Percentiles rank a stretch among this genome's conserved stretches.
Conservation (phyloP, 2,329 filamentous ascomycete genomes). For the Cytospora piceicola region DNA sequence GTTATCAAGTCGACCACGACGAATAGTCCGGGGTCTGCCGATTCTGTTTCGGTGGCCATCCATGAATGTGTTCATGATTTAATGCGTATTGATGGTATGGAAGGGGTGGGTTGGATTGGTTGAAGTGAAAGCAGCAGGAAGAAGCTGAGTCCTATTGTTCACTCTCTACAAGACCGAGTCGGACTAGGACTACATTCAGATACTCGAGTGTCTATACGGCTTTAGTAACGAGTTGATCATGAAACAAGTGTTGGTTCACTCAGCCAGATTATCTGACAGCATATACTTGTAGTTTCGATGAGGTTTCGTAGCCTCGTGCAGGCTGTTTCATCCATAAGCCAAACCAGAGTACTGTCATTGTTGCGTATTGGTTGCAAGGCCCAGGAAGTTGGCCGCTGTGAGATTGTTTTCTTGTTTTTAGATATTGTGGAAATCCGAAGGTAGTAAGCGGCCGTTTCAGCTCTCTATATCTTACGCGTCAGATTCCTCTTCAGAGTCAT, state of each 20-base stretch:
- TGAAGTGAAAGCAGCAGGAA: no score
- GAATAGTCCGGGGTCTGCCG: background rate
- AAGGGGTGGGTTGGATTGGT: background rate
- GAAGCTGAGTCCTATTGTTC: no score
- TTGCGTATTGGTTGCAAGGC: background rate
- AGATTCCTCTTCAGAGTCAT: conserved; percentile 42
- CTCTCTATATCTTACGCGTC: conserved; percentile 39
- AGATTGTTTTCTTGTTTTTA: background rate
- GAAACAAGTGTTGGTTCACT: background rate
- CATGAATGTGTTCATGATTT: background rate
- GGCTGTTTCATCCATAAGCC: background rate
- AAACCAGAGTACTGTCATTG: background rate
- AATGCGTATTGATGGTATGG: background rate
- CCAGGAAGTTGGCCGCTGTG: background rate
- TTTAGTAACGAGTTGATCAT: no score
- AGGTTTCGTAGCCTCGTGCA: background rate
- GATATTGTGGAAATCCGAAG: background rate
- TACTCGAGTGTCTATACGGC: no score
- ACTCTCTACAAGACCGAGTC: no score
- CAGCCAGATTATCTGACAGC: background rate
- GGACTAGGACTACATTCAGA: no score
- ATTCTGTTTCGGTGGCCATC: background rate
- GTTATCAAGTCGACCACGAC: background rate
- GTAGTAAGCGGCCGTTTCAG: background rate
- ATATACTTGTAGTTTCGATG: background rate